These are phyloP conservation scores for Pseudocercospora cruenta DNA, from an alignment of 2,329 filamentous ascomycete genomes.

Conservation along the genomic window DNA sequence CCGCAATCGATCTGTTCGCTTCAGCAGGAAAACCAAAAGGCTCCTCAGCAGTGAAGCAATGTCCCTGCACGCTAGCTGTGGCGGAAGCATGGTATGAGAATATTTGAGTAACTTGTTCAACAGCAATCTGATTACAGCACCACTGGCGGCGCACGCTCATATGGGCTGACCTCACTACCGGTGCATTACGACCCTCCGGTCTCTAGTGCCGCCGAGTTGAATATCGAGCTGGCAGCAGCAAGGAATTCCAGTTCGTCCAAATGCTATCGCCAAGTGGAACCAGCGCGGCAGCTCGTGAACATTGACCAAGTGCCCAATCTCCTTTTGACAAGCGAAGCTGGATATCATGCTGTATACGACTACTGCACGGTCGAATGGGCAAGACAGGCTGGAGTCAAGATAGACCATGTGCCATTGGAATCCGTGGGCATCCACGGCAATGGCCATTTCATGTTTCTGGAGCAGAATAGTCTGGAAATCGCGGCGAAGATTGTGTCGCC, in stretches of 20 bases:
- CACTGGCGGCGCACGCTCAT: conserved; percentile 31
- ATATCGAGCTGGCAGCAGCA: conserved; percentile 31
- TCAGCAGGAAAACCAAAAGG: not conserved
- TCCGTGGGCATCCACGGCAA: conserved; percentile 56
- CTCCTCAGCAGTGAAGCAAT: not conserved
- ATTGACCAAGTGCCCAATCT: conserved; percentile 54
- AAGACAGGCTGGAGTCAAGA: conserved; percentile 54
- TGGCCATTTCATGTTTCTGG: conserved; percentile 60
- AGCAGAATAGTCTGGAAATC: conserved; percentile 55
- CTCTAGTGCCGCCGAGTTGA: conserved; percentile 29
- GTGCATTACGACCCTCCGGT: conserved; percentile 42
- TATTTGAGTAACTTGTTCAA: not conserved
- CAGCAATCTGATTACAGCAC: conserved; percentile 8
- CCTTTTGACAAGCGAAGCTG: conserved; percentile 57
- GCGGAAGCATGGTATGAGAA: not conserved
- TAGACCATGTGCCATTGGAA: conserved; percentile 51
- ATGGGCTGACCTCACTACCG: conserved; percentile 40
- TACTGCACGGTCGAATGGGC: conserved; percentile 59
- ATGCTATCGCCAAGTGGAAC: conserved; percentile 46
- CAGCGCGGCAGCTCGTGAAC: conserved; percentile 52
- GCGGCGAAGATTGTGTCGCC: conserved; percentile 40
- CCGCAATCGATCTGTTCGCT: not conserved
- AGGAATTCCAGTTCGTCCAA: conserved; percentile 35
- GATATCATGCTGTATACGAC: conserved; percentile 60
- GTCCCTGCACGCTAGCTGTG: not conserved